Percentiles rank a stretch among this genome's conserved stretches.
phyloP scores from a whole-genome alignment of 495 filamentous ascomycete genomes.

The Pyrenula aspistea region DNA sequence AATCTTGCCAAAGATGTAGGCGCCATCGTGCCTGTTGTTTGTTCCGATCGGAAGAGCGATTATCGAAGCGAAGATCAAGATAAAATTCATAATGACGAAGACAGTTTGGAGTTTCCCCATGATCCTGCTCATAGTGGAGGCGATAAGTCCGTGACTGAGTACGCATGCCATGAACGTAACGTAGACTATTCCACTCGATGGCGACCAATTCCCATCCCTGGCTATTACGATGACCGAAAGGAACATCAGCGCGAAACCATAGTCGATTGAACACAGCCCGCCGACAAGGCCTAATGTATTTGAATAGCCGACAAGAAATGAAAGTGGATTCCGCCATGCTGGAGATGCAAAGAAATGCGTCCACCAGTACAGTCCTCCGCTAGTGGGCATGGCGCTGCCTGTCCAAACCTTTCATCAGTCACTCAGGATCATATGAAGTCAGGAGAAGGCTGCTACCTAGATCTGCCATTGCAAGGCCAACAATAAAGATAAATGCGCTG shows the following conservation, averaged over 20 bases:
- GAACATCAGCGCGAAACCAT: conserved; percentile 39
- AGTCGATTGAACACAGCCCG: conserved; percentile 50
- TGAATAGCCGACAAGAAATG: conserved; percentile 61
- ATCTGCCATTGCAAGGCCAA: conserved; percentile 51
- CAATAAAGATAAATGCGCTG: conserved; percentile 49
- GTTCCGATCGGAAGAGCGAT: conserved; percentile 54
- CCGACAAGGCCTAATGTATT: conserved; percentile 58
- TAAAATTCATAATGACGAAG: conserved; percentile 51
- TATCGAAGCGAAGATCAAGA: conserved; percentile 50
- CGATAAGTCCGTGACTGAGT: conserved; percentile 43
- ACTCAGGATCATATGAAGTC: background rate
- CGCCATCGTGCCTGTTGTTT: conserved; percentile 15
- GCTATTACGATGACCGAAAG: conserved; percentile 47
- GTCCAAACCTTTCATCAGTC: background rate
- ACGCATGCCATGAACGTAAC: conserved; percentile 50
- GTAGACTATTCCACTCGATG: conserved; percentile 48
- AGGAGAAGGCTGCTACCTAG: conserved; percentile 2
- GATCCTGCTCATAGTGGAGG: conserved; percentile 38
- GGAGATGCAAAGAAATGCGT: conserved; percentile 54
- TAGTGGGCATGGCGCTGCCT: conserved; percentile 54
- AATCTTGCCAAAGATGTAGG: conserved; percentile 25
- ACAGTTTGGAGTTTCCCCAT: conserved; percentile 57
- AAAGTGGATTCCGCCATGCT: conserved; percentile 47
- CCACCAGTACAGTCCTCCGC: conserved; percentile 60
- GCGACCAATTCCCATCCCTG: conserved; percentile 50